phyloP scores from a whole-genome alignment of 2,329 filamentous ascomycete species.

The Dothidotthia symphoricarpi region DNA sequence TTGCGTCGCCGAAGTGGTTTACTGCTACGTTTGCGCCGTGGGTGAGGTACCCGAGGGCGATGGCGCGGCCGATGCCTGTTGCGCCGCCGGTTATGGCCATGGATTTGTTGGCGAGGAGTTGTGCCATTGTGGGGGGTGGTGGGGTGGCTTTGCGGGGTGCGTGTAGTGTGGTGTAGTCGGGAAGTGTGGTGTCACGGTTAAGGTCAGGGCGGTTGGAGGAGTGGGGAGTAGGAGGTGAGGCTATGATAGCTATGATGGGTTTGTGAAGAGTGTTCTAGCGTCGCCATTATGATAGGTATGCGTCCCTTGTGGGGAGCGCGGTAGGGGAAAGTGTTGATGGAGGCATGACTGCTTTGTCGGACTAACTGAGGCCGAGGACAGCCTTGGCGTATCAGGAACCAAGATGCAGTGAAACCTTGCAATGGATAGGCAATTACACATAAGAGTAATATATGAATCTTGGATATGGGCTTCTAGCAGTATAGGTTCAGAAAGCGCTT shows the following conservation, averaged over 20 bases:
- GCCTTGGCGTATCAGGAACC: no score
- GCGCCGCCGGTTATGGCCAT: conserved; percentile 85
- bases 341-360: conserved; percentile 9
- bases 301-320: conserved; percentile 13
- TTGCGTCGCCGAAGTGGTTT: conserved; percentile 67
- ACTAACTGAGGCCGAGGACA: conserved; percentile 15
- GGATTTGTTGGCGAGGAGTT: conserved; percentile 69
- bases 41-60: conserved; percentile 72
- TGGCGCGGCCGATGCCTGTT: conserved; percentile 83
- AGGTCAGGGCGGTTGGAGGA: conserved; percentile 1
- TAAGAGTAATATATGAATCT: no score
- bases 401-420: no score
- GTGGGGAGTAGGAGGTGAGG: background rate
- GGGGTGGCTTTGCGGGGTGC: conserved; percentile 6
- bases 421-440: no score
- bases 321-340: conserved; percentile 13
- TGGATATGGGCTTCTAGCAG: no score
- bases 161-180: background rate
- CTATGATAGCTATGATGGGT: background rate
- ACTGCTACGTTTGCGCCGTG: conserved; percentile 78
- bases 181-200: no score
- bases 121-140: conserved; percentile 9
- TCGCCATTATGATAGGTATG: conserved; percentile 12
- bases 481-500: no score
- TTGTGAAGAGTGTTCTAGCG: background rate